A percentile compares a stretch with the other conserved stretches of the same genome.
These are phyloP conservation scores for Herpomyces periplanetae DNA, from an alignment of 2,329 filamentous ascomycete species.

Conservation along the genomic window DNA sequence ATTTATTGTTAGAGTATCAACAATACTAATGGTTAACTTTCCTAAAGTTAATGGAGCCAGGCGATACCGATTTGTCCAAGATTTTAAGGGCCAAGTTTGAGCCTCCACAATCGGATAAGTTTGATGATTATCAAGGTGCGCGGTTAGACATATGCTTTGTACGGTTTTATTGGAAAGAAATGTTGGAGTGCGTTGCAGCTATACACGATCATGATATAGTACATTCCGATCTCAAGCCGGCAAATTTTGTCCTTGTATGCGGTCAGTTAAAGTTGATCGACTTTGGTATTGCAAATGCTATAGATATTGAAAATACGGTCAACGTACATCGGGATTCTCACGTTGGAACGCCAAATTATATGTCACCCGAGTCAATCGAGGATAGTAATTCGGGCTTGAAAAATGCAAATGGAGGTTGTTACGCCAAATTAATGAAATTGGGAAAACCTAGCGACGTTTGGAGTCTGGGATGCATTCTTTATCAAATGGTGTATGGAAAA, in stretches of 20 bases:
- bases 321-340: slow-evolving; percentile 89
- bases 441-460: slow-evolving; percentile 87
- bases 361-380: slow-evolving; percentile 75
- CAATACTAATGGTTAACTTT: slow-evolving; percentile 1
- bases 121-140: no score
- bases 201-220: slow-evolving; percentile 74
- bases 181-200: slow-evolving; percentile 71
- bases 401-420: slow-evolving; percentile 10
- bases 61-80: slow-evolving; percentile 64
- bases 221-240: slow-evolving; percentile 81
- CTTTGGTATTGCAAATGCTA: slow-evolving; percentile 91
- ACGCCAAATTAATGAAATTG: slow-evolving; percentile 46
- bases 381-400: slow-evolving; percentile 55
- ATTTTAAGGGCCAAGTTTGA: slow-evolving; percentile 35
- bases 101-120: slow-evolving; percentile 8
- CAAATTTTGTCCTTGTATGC: slow-evolving; percentile 74
- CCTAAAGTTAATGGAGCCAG: slow-evolving; percentile 61
- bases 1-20: slow-evolving; percentile 1
- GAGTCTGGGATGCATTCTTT: slow-evolving; percentile 81
- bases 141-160: slow-evolving; percentile 60
- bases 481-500: slow-evolving; percentile 93
- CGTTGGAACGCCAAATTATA: slow-evolving; percentile 88
- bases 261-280: slow-evolving; percentile 82
- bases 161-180: slow-evolving; percentile 96
- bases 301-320: slow-evolving; percentile 72